Evolutionary conservation across 805 yeast species (phyloP).

Genomic region (Myxozyma geophila): DNA sequence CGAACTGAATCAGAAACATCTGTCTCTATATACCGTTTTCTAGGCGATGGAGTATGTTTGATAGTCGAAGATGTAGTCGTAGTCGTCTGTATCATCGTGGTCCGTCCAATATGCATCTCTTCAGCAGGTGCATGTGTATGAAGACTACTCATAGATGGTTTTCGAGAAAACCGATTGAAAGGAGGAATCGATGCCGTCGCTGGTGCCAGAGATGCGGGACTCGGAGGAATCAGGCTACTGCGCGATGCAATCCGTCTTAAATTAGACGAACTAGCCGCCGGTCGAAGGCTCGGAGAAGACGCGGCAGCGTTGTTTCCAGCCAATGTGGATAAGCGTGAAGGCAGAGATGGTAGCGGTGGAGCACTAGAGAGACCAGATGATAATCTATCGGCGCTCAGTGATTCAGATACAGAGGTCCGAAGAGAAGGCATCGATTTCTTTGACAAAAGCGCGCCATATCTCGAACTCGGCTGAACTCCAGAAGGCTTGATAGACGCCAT

Average conservation of each 20-base stretch:
- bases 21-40: conserved; percentile 6
- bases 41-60: conserved; percentile 25
- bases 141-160: conserved; percentile 12
- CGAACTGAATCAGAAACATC: conserved; percentile 16
- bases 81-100: neutral
- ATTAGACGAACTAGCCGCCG: conserved; percentile 21
- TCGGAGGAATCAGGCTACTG: conserved; percentile 16
- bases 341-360: conserved; percentile 27
- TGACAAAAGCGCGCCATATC: conserved; percentile 24
- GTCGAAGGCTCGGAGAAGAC: conserved; percentile 13
- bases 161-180: conserved; percentile 8
- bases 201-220: conserved; percentile 2
- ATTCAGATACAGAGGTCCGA: conserved; percentile 20
- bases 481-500: conserved; percentile 23
- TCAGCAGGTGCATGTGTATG: conserved; percentile 3
- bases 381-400: neutral
- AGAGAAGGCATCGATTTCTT: conserved; percentile 37
- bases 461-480: neutral
- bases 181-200: conserved; percentile 8
- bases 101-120: conserved; percentile 2
- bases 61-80: neutral
- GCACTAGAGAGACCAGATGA: conserved; percentile 1
- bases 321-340: neutral
- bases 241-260: conserved; percentile 27
- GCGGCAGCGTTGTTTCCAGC: neutral